Evolutionary conservation across 2,329 filamentous ascomycete genomes (phyloP), one percentile per base, ranked within the genome.

Genomic region (Pseudonectria buxi): DNA sequence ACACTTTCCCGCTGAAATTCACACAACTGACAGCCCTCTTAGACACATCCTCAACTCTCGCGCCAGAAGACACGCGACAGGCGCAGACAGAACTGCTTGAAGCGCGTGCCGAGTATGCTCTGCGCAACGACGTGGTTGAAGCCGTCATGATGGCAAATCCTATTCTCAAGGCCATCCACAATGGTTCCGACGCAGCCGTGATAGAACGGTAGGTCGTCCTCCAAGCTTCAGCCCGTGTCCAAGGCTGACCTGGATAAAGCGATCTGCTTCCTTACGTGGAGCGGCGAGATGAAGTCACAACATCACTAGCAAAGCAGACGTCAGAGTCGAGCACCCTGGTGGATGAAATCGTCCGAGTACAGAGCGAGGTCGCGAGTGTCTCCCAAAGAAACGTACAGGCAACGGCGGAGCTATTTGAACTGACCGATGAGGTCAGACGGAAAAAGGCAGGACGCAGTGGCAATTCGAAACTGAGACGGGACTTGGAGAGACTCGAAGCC

Each of bases 161-260:
- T 7, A 78, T 85, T 27, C 65, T 94, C 38, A 86, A 84, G 52
- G 82, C 86, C 6, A 78, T 90, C 26, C 85, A 94, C 56, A 67
- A 74, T 40, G 78, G 78, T 28, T 74, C 73, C 10, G 71, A 76
- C 40, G 73, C 77, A 13, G 75, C 77, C 3, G 74, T 76, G 29
- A 68, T 80, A 34, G 85, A 92, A 61, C 75, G 78, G 85, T 86
- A 69, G 26, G 58, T 41, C 12, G 16, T 15, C 24, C 18, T 4
- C 22, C 33, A n/a, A 3, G 7, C 13, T 12, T 18, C 3, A 14
- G 18, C 15, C 18, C n/a, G 10, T 22, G 10, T 25, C 12, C 14
- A 10, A 7, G 32, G 40, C 51, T 35, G 50, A 29, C 36, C 26
- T 25, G 16, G 30, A 37, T 27, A 33, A 43, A 86, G 82, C 45